Conservation (phyloP, 768 basidiomycete genomes). For the Saitozyma podzolica region DNA sequence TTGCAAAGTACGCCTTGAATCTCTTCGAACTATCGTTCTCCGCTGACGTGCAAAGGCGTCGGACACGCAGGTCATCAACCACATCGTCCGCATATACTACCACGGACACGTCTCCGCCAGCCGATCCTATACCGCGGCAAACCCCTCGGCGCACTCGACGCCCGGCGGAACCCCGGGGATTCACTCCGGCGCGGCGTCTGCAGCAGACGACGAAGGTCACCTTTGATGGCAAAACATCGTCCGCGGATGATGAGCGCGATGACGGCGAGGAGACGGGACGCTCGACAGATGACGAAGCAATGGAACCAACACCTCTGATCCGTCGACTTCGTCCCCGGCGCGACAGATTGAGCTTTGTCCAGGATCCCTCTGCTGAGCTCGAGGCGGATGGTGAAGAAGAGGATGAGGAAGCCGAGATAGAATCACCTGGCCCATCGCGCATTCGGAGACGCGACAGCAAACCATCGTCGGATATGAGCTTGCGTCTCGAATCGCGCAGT, state of each 20-base stretch:
- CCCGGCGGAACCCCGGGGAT: conserved; percentile 6
- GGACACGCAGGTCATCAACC: conserved; percentile 30
- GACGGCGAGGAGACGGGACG: background rate
- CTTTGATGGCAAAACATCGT: background rate
- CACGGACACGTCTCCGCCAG: conserved; percentile 30
- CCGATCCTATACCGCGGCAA: conserved; percentile 10
- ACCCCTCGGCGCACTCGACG: conserved; percentile 27
- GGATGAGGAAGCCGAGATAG: conserved; percentile 7
- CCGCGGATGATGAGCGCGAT: background rate
- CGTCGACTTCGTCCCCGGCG: conserved; percentile 14
- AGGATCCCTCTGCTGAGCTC: background rate
- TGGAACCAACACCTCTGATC: conserved; percentile 17
- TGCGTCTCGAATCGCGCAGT: too few relatives aligned
- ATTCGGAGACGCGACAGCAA: too few relatives aligned
- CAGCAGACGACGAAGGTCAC: background rate
- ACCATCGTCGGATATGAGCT: too few relatives aligned
- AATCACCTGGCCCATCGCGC: conserved; percentile 3
- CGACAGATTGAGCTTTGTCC: conserved; percentile 4
- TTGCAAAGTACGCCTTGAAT: conserved; percentile 16
- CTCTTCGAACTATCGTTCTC: too few relatives aligned
- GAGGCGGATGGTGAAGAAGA: conserved; percentile 11
- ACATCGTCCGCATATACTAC: conserved; percentile 40
- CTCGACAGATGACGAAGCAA: conserved; percentile 6
- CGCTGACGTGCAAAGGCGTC: conserved; percentile 3
- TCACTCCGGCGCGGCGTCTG: conserved; percentile 10